Evolutionary conservation across 305 asterid species (phyloP), one percentile per base, ranked within the genome.

Genomic region (Nicotiana rustica): DNA sequence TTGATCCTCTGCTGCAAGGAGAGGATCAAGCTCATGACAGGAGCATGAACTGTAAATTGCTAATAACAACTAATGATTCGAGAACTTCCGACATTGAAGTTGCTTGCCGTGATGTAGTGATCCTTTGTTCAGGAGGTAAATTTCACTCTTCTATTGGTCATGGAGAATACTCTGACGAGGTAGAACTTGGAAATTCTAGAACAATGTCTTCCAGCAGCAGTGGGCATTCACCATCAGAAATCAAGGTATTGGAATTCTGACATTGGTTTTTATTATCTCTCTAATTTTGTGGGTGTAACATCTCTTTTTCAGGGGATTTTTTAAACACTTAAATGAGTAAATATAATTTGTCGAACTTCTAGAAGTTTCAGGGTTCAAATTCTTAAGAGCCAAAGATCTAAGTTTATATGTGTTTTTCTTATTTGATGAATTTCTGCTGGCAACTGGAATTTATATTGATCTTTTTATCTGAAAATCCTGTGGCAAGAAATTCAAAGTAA

Each of bases 21-120:
- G 44, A 36, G 44, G 44, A 36, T 36, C 44, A 36, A 81, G 78
- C 44, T 83, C 78, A 79, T 65, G 89, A 83, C 70, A 88, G 75
- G 41, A 70, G 77, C 81, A 59, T 81, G 88, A 78, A 84, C 47
- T 94, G 99, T 88, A 94, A 88, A 85, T 60, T 96, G 78, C 81
- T 85, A 15, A 68, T 96, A 82, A 66, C 66, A 82, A 88, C 92
- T 64, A 92, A 94, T 85, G 97, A 89, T 90, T 87, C 97, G 4
- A 89, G 92, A 82, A 85, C 78, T 86, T 86, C 92, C 69, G 88
- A 76, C 87, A 81, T 91, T 59, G 94, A 89, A 89, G 86, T 96
- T 82, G 91, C 96, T 64, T 96, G 98, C 85, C 13, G 67, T 36
- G 97, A 94, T 84, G 90, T 91, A 78, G 73, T 83, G 68, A 61